These are phyloP conservation scores for Boletus semigastroideus DNA, from an alignment of 1,284 basidiomycete genomes.

Conservation along the genomic window DNA sequence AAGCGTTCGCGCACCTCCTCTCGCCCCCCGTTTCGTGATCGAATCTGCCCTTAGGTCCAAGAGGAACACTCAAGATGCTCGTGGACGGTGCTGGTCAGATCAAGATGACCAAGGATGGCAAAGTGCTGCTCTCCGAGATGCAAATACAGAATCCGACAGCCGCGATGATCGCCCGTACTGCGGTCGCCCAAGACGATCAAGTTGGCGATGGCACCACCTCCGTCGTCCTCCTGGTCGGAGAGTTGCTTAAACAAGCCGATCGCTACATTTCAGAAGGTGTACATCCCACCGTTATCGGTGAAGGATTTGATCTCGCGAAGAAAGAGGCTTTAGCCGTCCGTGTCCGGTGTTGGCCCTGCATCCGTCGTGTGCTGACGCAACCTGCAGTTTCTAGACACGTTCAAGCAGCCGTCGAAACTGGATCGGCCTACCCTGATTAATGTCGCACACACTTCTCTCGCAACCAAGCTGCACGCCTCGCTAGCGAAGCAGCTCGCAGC, in stretches of 20 bases:
- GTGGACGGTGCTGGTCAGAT: slow-evolving; percentile 99
- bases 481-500: slow-evolving; percentile 90
- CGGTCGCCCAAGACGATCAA: slow-evolving; percentile 98
- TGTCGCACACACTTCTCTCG: slow-evolving; percentile 92
- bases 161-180: slow-evolving; percentile 98
- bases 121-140: slow-evolving; percentile 99
- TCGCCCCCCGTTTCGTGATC: slow-evolving; percentile 17
- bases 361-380: slow-evolving; percentile 16
- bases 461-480: slow-evolving; percentile 86
- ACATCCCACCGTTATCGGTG: slow-evolving; percentile 93
- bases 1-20: slow-evolving; percentile 28
- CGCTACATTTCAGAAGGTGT: slow-evolving; percentile 98
- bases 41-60: slow-evolving; percentile 63
- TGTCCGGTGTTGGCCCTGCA: slow-evolving; percentile 23
- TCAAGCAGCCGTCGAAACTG: slow-evolving; percentile 73
- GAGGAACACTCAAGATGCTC: slow-evolving; percentile 98
- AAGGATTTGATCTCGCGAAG: slow-evolving; percentile 97
- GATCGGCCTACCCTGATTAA: slow-evolving; percentile 91
- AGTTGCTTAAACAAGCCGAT: slow-evolving; percentile 97
- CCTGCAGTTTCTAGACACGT: slow-evolving; percentile 86
- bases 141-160: slow-evolving; percentile 99
- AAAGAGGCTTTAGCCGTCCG: slow-evolving; percentile 86
- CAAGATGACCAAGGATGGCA: slow-evolving; percentile 99
- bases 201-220: slow-evolving; percentile 99
- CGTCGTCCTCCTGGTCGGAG: slow-evolving; percentile 95